Conservation (phyloP, 768 basidiomycete genomes). For the Tephrocybe sp. region DNA sequence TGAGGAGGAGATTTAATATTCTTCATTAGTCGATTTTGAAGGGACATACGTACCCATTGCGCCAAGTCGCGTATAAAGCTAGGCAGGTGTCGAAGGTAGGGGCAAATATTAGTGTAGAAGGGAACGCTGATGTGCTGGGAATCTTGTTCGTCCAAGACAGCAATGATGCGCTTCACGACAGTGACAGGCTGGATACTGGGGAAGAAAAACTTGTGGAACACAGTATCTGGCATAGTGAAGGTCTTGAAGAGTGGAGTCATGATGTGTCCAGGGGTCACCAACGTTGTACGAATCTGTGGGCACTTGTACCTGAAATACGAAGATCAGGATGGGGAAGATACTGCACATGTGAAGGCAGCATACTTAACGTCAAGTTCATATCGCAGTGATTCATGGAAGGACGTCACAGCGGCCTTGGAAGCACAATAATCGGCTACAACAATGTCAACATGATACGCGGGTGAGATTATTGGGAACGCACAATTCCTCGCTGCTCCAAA, state of each 20-base stretch:
- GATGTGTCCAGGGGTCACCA: slow-evolving; percentile 81
- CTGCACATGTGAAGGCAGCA: too few relatives aligned
- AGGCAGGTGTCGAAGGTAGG: slow-evolving; percentile 57
- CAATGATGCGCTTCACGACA: slow-evolving; percentile 80
- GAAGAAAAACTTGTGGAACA: slow-evolving; percentile 68
- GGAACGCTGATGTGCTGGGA: slow-evolving; percentile 71
- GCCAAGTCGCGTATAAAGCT: slow-evolving; percentile 73
- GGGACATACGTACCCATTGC: slow-evolving; percentile 77
- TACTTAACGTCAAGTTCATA: slow-evolving; percentile 85
- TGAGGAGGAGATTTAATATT: too few relatives aligned
- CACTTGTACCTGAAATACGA: slow-evolving; percentile 68
- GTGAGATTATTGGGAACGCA: slow-evolving; percentile 35
- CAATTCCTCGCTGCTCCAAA: slow-evolving; percentile 75
- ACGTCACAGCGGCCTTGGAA: slow-evolving; percentile 87
- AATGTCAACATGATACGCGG: neutral
- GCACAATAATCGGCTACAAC: slow-evolving; percentile 84
- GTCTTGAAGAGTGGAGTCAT: slow-evolving; percentile 77
- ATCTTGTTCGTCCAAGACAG: slow-evolving; percentile 79
- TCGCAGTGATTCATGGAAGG: slow-evolving; percentile 80
- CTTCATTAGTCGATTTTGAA: too few relatives aligned
- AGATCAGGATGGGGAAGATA: too few relatives aligned
- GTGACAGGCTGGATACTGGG: slow-evolving; percentile 73
- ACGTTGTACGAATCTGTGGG: slow-evolving; percentile 82
- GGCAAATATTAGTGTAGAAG: slow-evolving; percentile 65
- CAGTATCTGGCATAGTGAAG: slow-evolving; percentile 45